phyloP scores from a whole-genome alignment of 2,329 filamentous ascomycete genomes.

The Colletotrichum sansevieriae region DNA sequence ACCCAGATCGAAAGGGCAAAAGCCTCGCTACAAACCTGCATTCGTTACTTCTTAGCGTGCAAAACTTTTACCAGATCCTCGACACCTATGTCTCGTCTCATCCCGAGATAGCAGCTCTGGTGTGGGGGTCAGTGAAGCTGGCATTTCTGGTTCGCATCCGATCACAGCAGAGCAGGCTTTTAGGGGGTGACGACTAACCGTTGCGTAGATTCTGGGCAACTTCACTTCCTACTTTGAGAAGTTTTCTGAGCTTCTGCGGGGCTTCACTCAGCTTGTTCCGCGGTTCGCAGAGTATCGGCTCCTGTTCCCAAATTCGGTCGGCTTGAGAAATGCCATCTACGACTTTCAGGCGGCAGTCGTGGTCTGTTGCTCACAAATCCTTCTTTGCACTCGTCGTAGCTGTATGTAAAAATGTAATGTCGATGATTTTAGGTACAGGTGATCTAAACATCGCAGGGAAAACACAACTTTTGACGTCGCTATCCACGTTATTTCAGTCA shows the following conservation, averaged over 20 bases:
- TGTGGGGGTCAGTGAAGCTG: constrained; percentile 60
- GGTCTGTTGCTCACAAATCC: not conserved
- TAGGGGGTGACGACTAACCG: no score
- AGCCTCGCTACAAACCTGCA: not conserved
- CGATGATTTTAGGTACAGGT: no score
- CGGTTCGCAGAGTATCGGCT: constrained; percentile 51
- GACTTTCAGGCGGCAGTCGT: not conserved
- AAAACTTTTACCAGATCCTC: constrained; percentile 43
- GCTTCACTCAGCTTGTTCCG: constrained; percentile 51
- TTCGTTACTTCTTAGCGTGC: not conserved
- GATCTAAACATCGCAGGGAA: no score
- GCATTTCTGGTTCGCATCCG: constrained; percentile 51
- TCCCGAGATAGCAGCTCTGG: constrained; percentile 53
- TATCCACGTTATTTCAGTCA: no score
- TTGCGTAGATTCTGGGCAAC: constrained; percentile 48
- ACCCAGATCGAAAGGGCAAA: not conserved
- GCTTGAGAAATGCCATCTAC: rapidly evolving
- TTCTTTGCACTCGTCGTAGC: not conserved
- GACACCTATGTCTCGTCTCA: constrained; percentile 55
- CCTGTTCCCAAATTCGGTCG: rapidly evolving
- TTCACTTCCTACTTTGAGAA: constrained; percentile 56
- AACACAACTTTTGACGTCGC: no score
- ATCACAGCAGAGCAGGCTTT: no score
- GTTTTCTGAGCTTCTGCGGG: constrained; percentile 53
- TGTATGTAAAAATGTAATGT: no score